Evolutionary conservation across 2,329 filamentous ascomycete genomes (phyloP).

Genomic region (Aspergillus sp.): DNA sequence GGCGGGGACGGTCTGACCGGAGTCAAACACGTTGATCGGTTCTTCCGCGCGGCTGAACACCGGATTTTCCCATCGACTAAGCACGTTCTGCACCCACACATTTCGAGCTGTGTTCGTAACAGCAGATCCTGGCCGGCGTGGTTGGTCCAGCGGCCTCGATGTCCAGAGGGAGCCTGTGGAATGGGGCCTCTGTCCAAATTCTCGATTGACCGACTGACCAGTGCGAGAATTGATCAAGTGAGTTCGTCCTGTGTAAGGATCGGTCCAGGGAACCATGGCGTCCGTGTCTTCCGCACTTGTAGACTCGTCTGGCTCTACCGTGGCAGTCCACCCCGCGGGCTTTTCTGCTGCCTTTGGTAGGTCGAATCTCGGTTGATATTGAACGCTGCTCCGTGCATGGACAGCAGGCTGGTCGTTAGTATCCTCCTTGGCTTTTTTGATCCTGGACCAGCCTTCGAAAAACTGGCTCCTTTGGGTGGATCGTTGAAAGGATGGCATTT

Average conservation of each 20-base stretch:
- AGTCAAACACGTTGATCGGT: slow-evolving; percentile 37
- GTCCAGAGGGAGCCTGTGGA: slow-evolving; percentile 17
- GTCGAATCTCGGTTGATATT: background rate
- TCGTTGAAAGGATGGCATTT: slow-evolving; percentile 28
- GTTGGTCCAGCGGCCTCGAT: slow-evolving; percentile 2
- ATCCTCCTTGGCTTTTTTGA: slow-evolving; percentile 35
- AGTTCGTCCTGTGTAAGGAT: slow-evolving; percentile 54
- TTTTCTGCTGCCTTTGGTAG: background rate
- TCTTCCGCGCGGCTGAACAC: slow-evolving; percentile 60
- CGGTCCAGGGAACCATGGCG: slow-evolving; percentile 52
- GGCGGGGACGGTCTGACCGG: slow-evolving; percentile 15
- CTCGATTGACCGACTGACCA: slow-evolving; percentile 28
- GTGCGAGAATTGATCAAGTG: slow-evolving; percentile 35
- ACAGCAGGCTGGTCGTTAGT: background rate
- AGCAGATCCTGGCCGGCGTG: slow-evolving; percentile 18
- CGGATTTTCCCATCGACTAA: slow-evolving; percentile 72
- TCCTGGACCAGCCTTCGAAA: slow-evolving; percentile 41
- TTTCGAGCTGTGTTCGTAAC: slow-evolving; percentile 11
- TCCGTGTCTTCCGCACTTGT: slow-evolving; percentile 5
- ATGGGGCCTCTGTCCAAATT: slow-evolving; percentile 12
- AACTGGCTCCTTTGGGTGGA: slow-evolving; percentile 14
- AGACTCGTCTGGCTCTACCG: background rate
- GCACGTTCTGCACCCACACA: slow-evolving; percentile 61
- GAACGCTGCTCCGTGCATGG: background rate
- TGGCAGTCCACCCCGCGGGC: background rate